Base-by-base conservation (phyloP, 495 filamentous ascomycete species). In the Symbiotaphrina buchneri region DNA sequence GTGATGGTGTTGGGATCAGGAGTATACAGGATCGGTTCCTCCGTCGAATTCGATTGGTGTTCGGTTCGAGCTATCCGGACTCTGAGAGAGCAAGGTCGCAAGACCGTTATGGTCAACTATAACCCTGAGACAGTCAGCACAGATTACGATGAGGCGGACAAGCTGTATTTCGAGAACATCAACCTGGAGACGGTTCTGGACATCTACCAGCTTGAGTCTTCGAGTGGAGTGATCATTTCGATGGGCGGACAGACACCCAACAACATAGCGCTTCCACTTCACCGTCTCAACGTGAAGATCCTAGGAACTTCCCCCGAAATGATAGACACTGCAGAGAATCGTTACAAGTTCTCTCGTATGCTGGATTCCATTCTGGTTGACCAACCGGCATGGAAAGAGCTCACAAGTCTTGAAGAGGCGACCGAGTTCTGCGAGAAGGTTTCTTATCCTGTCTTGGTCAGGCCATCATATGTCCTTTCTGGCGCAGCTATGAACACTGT, bases 401-500 rank as follows among this genome's bases (percentile, higher is more conserved):
- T 97, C 17, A 92, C 82, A 4, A 92, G 79, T 41, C 69, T 91
- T 29, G 71, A 80, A 19, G 87, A 82, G 30, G 87, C 87, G 8
- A 71, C 67, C 36, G 61, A 59, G 21, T 97, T 97, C 49, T 91
- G 85, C 39, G 55, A 80, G 14, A 70, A 76, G 51, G 87, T 93
- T 33, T 68, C 68, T 39, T 97, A 94, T 51, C 87, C 87, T 16
- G 87, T 97, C 30, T 64, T 94, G 18, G 85, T 95, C 23, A 74
- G 87, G 32, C 87, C 87, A 7, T 84, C 75, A n/a, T 97, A 97
- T 45, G 87, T 97, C 18, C 74, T 97, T 18, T 95, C 87, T 14
- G 87, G 87, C 36, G 87, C 87, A 38, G 87, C 87, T 36, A 97
- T 97, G 87, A 97, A 91, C 51, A 91, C 90, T n/a, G 90, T 94